Base-by-base conservation (phyloP, 192 early-diverging fungal genomes). In the Backusella parvicylindrica region DNA sequence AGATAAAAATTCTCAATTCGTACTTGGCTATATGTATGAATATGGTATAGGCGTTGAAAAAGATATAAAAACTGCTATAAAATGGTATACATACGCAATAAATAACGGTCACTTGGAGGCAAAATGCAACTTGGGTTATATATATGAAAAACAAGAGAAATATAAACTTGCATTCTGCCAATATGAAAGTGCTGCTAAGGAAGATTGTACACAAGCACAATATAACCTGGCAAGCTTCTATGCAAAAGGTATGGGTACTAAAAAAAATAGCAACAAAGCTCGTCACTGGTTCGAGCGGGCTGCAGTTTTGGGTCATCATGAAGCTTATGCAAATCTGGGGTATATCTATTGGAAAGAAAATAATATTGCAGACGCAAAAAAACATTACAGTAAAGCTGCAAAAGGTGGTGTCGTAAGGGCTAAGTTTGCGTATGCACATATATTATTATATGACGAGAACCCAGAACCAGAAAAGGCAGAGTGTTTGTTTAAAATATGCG, bases 241-340 rank as follows among this genome's bases (percentile, higher is more conserved):
- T 60, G 53, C 53, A 8, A 23, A 13, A 60, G 53, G 53, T 28
- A 1, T 60, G 9, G 53, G 53, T 28, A 26, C 26, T 28, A 0
- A 7, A 60, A 3, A 9, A 5, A 3, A 28, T 28, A 28, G 28
- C 0, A 0, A 0, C 1, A 0, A 11, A 0, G 23, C 53, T 28
- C 4, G 26, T 13, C 11, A 28, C 26, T 60, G 53, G 53, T 60
- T 60, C 26, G 0, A 60, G 5, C 53, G 11, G 12, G 53, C 53
- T 28, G 53, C 53, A 9, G 23, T 11, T 12, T 9, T 28, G 0
- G 12, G 23, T 60, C 53, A 60, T 8, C 53, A 60, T n/a, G 53
- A 60, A 60, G 53, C 53, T 28, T 2, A 60, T 11, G 53, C 53
- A 13, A 26, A 60, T 13, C 3, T 4, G 23, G 53, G 53, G 11